Evolutionary conservation across 805 yeast genomes (phyloP), one percentile per base, ranked within the genome.

Genomic region (Yamadazyma tumulicola): DNA sequence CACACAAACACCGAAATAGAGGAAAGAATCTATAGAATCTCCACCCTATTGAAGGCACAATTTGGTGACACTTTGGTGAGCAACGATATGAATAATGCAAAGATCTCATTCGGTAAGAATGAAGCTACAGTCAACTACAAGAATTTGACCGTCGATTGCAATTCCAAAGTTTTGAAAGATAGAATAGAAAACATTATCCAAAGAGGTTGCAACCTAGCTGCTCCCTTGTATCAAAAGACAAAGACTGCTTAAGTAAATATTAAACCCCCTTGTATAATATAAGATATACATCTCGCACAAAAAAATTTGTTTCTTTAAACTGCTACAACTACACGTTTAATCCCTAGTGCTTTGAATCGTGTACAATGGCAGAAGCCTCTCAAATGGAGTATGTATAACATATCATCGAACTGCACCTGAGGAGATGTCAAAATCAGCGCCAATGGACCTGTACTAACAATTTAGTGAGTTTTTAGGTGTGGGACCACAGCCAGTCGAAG

Each of bases 161-260:
- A 76, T 1, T 81, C 89, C 1, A 79, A 77, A 36, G 89, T 88
- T 1, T 62, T 93, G 37, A 77, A 77, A 45, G 91, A 86, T 39
- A 75, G 98, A 51, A 79, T 93, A 1, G 85, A 81, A 43, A 89
- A 84, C 45, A 81, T 91, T 14, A 61, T 93, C 40, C 77, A 74
- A 28, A 74, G 94, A 43, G 94, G 94, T 11, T 72, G 82, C 35
- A 84, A 75, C 26, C 65, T 93, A 29, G 93, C 86, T 2, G 88
- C 96, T 8, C 96, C 97, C 2, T 64, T 91, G 21, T 75, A 87
- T 30, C 77, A 66, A 51, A n/a, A n/a, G 47, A 7, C 13, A n/a
- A n/a, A n/a, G n/a, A n/a, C n/a, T n/a, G n/a, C n/a, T n/a, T n/a
- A n/a, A n/a, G n/a, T n/a, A n/a, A n/a, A n/a, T n/a, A n/a, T n/a